phyloP scores from a whole-genome alignment of 2,329 filamentous ascomycete genomes.

The Colletotrichum sublineola region DNA sequence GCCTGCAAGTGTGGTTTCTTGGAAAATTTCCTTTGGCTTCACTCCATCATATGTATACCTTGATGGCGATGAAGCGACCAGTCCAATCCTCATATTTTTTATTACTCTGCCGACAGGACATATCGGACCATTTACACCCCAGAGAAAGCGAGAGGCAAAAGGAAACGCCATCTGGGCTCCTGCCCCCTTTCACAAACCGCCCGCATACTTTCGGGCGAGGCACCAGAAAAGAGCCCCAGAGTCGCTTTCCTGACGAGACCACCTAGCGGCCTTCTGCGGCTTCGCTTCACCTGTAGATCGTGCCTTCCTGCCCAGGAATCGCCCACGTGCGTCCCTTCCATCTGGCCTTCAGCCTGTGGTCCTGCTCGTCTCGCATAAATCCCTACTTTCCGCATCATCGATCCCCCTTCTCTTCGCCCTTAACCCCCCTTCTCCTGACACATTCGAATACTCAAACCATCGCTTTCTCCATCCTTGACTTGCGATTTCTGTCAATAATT shows the following conservation, averaged over 20 bases:
- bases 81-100: too few species aligned
- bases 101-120: not conserved
- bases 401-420: not conserved
- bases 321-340: not conserved
- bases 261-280: not conserved
- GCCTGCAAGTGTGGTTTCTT: not conserved
- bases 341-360: not conserved
- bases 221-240: not conserved
- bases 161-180: not conserved
- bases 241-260: not conserved
- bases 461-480: not conserved
- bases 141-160: not conserved
- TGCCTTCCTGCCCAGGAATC: not conserved
- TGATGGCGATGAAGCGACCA: too few species aligned
- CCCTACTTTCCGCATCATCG: not conserved
- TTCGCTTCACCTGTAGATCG: not conserved
- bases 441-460: not conserved
- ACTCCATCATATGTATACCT: not conserved
- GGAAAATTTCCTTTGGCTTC: too few species aligned
- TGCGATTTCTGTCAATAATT: constrained; percentile 8
- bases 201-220: not conserved
- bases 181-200: not conserved
- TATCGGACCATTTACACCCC: not conserved
- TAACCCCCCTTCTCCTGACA: not conserved
- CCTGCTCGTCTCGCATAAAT: not conserved